phyloP scores from a whole-genome alignment of 345 rosid genomes.

The Brassica juncea region DNA sequence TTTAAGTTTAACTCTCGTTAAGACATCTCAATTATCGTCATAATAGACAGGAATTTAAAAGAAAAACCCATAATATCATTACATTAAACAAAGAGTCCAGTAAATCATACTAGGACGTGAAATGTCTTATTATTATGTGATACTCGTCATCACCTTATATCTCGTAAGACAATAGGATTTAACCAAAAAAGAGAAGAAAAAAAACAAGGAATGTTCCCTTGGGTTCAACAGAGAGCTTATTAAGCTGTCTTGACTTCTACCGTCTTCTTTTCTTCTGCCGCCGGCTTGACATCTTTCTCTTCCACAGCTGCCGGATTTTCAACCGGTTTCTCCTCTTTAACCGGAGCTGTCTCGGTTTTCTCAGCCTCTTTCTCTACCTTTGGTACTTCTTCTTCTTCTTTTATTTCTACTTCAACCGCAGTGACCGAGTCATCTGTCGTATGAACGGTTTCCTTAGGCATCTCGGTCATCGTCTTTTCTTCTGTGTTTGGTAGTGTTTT shows the following conservation, averaged over 20 bases:
- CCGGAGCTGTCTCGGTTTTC: conserved; percentile 26
- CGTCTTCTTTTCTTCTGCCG: conserved; percentile 18
- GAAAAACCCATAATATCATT: neutral
- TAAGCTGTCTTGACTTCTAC: conserved; percentile 43
- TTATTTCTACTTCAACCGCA: conserved; percentile 47
- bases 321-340: conserved; percentile 12
- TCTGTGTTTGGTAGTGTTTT: conserved; percentile 33
- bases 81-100: neutral
- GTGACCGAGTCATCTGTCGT: conserved; percentile 26
- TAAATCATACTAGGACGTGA: neutral
- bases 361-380: conserved; percentile 26
- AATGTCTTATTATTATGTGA: neutral
- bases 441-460: conserved; percentile 31
- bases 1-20: neutral
- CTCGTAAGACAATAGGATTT: conserved; percentile 13
- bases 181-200: neutral
- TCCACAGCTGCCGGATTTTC: conserved; percentile 6
- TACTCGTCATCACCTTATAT: neutral
- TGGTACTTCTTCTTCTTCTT: conserved; percentile 42
- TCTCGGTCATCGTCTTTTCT: conserved; percentile 40
- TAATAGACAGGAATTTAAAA: neutral
- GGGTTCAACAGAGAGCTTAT: neutral
- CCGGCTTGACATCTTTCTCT: conserved; percentile 29
- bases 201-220: conserved; percentile 4
- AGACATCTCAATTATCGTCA: neutral